Evolutionary conservation across 495 filamentous ascomycete genomes (phyloP), one percentile per base, ranked within the genome.

Genomic region (Pyronema domesticum): DNA sequence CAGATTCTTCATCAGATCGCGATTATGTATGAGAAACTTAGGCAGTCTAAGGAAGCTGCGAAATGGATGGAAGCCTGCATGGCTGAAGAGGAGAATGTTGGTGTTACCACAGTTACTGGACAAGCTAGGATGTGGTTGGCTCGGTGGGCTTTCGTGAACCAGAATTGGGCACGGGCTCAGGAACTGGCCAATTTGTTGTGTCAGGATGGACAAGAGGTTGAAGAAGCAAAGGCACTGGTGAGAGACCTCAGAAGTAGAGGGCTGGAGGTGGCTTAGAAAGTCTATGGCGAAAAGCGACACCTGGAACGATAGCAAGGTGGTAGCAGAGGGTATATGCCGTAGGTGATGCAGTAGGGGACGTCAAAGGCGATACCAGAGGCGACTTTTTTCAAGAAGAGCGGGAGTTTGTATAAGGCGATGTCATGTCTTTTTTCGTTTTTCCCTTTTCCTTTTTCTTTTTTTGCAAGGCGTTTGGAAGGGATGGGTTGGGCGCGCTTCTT

Each of bases 91-190:
- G 71, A 70, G 47, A 81, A 80, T 0, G 84, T 78, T 0, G 85
- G 89, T 0, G 86, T 94, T 10, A 95, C 91, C 3, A 75, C 77
- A 1, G 85, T 86, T 2, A 96, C 93, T 11, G 88, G 83, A 36
- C 89, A 86, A 65, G 93, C 93, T 10, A 72, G 93, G 7, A 80
- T 95, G 76, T 96, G 93, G 93, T 76, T 99, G 37, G 89, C 91
- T 18, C 77, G 79, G 60, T 83, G 79, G 71, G 81, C 86, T 15
- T 83, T 91, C 71, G 71, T 74, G 17, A 72, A 74, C 18, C 83
- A 82, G 30, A 83, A 89, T 61, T 82, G 84, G 54, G 71, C 71
- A 5, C 76, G 82, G 46, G 85, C 86, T 13, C 83, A 83, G 68
- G 81, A 86, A 58, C 70, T 95, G 13, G 89, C 87, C 3, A 84